Evolutionary conservation across 78 protist genomes (phyloP).

Genomic region (Dictyostelium capitatum): DNA sequence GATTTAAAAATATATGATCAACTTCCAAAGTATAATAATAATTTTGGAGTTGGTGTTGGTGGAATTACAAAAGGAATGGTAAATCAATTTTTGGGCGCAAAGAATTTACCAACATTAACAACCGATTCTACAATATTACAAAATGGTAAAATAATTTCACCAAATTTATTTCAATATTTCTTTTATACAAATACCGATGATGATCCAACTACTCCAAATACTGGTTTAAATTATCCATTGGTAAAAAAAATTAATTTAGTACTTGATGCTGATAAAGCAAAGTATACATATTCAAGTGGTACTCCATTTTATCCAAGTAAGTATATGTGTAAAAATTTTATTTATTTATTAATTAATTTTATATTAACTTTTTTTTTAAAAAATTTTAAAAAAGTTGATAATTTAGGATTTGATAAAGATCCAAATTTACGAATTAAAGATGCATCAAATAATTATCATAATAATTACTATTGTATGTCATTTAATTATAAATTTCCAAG

Average conservation of each 20-base stretch:
- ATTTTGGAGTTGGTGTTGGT: constrained; percentile 2
- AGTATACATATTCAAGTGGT: neutral
- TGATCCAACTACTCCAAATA: neutral
- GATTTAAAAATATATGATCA: constrained; percentile 33
- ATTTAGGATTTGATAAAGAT: neutral
- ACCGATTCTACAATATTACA: neutral
- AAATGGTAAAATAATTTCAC: neutral
- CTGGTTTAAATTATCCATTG: constrained; percentile 8
- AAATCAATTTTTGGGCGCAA: too few relatives aligned
- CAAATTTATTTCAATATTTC: neutral
- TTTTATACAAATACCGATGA: neutral
- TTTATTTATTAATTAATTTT: neutral
- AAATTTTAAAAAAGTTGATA: neutral
- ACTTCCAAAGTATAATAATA: neutral
- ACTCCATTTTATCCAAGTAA: neutral
- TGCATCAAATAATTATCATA: constrained; percentile 1
- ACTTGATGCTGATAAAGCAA: neutral
- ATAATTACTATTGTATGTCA: constrained; percentile 43
- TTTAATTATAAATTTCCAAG: constrained; percentile 53
- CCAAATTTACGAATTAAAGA: neutral
- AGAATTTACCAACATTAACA: neutral
- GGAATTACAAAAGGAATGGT: neutral
- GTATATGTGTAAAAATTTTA: neutral
- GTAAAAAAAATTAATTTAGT: neutral
- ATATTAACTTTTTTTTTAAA: neutral